phyloP scores from a whole-genome alignment of 768 basidiomycete species.

The Chalciporus pseudorubinellus region DNA sequence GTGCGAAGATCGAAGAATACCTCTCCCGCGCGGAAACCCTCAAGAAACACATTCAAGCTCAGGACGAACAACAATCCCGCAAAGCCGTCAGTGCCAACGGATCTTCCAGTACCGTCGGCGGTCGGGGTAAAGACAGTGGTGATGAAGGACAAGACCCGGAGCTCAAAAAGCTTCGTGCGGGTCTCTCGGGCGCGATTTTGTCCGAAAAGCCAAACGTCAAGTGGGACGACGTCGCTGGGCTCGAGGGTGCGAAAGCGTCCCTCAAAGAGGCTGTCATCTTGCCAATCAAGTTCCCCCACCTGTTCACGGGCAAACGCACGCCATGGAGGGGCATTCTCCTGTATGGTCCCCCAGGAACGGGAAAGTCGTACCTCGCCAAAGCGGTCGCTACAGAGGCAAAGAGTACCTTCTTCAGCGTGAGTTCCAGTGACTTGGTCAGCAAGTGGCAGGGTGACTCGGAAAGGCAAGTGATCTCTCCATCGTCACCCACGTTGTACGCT shows the following conservation, averaged over 20 bases:
- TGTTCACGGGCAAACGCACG: slow-evolving; percentile 97
- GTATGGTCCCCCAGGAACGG: slow-evolving; percentile 97
- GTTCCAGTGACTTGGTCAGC: slow-evolving; percentile 91
- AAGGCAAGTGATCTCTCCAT: slow-evolving; percentile 51
- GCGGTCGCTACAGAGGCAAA: slow-evolving; percentile 99
- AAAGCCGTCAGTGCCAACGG: slow-evolving; percentile 51
- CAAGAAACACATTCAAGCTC: slow-evolving; percentile 72
- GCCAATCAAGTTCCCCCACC: slow-evolving; percentile 98
- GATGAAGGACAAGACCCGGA: slow-evolving; percentile 85
- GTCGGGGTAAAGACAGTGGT: slow-evolving; percentile 47
- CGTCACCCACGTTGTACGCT: background rate
- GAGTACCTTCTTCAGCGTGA: slow-evolving; percentile 97
- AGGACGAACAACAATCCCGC: slow-evolving; percentile 56
- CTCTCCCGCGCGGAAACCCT: slow-evolving; percentile 87
- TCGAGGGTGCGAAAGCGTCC: slow-evolving; percentile 92
- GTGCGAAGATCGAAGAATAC: slow-evolving; percentile 87
- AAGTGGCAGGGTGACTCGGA: slow-evolving; percentile 99
- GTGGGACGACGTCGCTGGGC: slow-evolving; percentile 98
- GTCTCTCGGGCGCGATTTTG: slow-evolving; percentile 83
- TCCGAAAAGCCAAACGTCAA: slow-evolving; percentile 93
- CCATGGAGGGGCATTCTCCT: slow-evolving; percentile 96
- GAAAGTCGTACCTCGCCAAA: slow-evolving; percentile 95
- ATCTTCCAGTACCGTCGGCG: slow-evolving; percentile 37
- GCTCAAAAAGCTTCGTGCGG: slow-evolving; percentile 93
- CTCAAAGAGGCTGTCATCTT: slow-evolving; percentile 98